Evolutionary conservation across 2,329 filamentous ascomycete genomes (phyloP).

Genomic region (Neofusicoccum kwambonambiense): DNA sequence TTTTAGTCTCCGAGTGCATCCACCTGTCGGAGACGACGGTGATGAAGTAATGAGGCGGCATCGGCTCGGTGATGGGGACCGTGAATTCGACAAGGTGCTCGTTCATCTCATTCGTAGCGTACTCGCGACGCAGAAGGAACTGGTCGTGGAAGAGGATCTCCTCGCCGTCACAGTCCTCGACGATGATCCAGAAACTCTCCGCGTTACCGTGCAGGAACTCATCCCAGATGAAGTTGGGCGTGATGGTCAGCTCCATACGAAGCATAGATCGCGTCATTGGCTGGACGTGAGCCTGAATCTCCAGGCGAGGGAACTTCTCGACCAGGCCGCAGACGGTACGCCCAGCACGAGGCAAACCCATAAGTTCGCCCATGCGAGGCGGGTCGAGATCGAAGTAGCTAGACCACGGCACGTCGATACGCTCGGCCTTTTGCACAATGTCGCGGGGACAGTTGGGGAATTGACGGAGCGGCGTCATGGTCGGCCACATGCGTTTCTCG

Average conservation of each 20-base stretch:
- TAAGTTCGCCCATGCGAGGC: conserved; percentile 90
- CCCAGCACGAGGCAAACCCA: conserved; percentile 86
- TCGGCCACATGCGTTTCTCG: conserved; percentile 99
- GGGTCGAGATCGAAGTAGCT: conserved; percentile 96
- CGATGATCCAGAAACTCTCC: conserved; percentile 95
- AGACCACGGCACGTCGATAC: conserved; percentile 89
- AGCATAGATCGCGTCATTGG: conserved; percentile 94
- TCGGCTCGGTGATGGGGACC: conserved; percentile 92
- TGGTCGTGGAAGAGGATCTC: conserved; percentile 94
- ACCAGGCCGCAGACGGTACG: conserved; percentile 82
- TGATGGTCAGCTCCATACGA: conserved; percentile 83
- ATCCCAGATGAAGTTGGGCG: conserved; percentile 95
- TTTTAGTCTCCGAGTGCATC: conserved; percentile 96
- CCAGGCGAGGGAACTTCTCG: conserved; percentile 87
- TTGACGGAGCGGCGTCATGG: conserved; percentile 92
- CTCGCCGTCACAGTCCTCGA: conserved; percentile 96
- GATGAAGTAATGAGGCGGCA: conserved; percentile 99
- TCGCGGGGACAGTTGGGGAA: conserved; percentile 81
- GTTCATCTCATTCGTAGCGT: conserved; percentile 79
- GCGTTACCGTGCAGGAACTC: conserved; percentile 81
- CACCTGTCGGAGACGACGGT: conserved; percentile 91
- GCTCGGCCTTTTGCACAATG: conserved; percentile 86
- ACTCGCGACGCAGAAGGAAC: conserved; percentile 87
- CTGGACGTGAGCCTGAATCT: conserved; percentile 90
- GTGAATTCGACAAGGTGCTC: conserved; percentile 96